These are phyloP conservation scores for Suhomyces emberorum DNA, from an alignment of 805 yeast genomes.

Conservation along the genomic window DNA sequence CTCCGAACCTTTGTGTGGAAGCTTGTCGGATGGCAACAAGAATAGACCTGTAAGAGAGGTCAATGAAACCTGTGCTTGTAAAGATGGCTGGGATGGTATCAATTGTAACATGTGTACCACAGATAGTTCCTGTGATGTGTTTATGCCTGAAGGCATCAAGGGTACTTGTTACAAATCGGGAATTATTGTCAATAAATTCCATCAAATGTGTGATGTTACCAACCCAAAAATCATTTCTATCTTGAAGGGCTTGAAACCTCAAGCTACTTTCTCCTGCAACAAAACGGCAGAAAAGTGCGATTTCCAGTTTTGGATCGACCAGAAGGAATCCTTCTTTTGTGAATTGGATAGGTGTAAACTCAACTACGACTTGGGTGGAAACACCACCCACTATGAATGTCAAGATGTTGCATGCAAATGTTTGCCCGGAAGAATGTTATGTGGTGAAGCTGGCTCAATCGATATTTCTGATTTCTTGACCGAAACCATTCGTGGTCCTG, in stretches of 20 bases:
- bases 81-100: slow-evolving; percentile 88
- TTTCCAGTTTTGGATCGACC: slow-evolving; percentile 95
- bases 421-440: slow-evolving; percentile 86
- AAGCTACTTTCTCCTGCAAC: slow-evolving; percentile 89
- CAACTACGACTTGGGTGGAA: slow-evolving; percentile 56
- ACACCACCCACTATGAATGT: slow-evolving; percentile 76
- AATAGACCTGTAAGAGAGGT: slow-evolving; percentile 62
- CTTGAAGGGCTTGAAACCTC: slow-evolving; percentile 77
- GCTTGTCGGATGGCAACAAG: slow-evolving; percentile 58
- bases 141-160: slow-evolving; percentile 78
- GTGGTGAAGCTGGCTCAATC: slow-evolving; percentile 92
- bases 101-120: slow-evolving; percentile 83
- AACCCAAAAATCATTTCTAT: slow-evolving; percentile 80
- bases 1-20: slow-evolving; percentile 82
- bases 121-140: slow-evolving; percentile 76
- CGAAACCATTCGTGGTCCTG: slow-evolving; percentile 91
- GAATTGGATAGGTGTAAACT: slow-evolving; percentile 72
- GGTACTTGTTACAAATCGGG: slow-evolving; percentile 93
- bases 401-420: slow-evolving; percentile 80
- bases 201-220: slow-evolving; percentile 94
- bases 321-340: slow-evolving; percentile 87
- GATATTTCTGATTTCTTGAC: slow-evolving; percentile 90
- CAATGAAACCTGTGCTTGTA: slow-evolving; percentile 63
- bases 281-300: slow-evolving; percentile 63
- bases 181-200: slow-evolving; percentile 70